A percentile compares a stretch with the other conserved stretches of the same genome.
phyloP scores from a whole-genome alignment of 179 eudicot genomes.

The Carnegiea gigantea region DNA sequence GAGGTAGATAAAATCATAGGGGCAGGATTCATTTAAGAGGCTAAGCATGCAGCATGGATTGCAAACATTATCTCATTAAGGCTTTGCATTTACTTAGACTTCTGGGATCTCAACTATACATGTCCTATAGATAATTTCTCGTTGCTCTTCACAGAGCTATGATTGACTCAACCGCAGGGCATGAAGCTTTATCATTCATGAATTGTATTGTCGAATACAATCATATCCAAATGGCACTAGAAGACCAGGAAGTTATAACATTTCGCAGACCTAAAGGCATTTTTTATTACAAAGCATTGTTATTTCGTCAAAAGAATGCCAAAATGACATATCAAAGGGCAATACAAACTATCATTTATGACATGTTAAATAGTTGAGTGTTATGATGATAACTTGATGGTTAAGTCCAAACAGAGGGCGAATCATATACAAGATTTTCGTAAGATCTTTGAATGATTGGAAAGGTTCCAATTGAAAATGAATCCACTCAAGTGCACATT shows the following conservation, averaged over 20 bases:
- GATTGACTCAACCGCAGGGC: not conserved
- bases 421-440: not conserved
- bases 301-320: slow-evolving; percentile 11
- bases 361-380: slow-evolving; percentile 11
- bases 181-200: slow-evolving; percentile 9
- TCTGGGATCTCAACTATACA: not conserved
- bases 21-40: not conserved
- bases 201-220: not conserved
- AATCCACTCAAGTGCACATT: not conserved
- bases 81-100: not conserved
- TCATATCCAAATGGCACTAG: not conserved
- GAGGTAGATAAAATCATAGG: too few species aligned
- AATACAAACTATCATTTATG: slow-evolving; percentile 3
- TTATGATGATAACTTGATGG: not conserved
- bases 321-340: slow-evolving; percentile 7
- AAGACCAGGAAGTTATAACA: not conserved
- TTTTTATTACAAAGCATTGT: not conserved
- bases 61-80: not conserved
- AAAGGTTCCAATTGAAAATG: not conserved
- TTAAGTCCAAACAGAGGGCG: not conserved
- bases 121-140: slow-evolving; percentile 6
- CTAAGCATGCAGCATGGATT: not conserved
- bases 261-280: slow-evolving; percentile 1
- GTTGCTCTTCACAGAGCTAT: slow-evolving; percentile 1
- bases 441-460: not conserved